These are phyloP conservation scores for Verticillium tricorpus DNA, from an alignment of 2,329 filamentous ascomycete species.

Conservation along the genomic window DNA sequence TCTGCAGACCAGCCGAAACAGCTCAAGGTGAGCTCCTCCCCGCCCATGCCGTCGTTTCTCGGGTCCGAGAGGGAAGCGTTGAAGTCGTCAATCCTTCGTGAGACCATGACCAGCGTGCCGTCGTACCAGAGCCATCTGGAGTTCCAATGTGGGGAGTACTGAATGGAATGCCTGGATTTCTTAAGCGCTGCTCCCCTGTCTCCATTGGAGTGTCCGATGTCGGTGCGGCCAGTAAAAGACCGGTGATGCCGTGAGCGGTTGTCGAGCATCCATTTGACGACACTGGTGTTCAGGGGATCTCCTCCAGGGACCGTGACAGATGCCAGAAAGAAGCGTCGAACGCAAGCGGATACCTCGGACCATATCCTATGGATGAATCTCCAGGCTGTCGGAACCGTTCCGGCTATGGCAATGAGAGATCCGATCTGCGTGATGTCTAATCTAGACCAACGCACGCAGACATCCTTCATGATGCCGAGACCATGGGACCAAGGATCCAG, in stretches of 20 bases:
- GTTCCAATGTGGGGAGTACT: slow-evolving; percentile 41
- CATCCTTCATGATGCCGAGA: slow-evolving; percentile 28
- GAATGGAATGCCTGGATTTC: slow-evolving; percentile 34
- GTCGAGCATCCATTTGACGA: slow-evolving; percentile 39
- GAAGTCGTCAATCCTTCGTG: slow-evolving; percentile 34
- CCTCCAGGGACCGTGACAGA: slow-evolving; percentile 37
- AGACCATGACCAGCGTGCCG: slow-evolving; percentile 38
- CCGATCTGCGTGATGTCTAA: slow-evolving; percentile 41
- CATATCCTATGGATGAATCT: slow-evolving; percentile 29
- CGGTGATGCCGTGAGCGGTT: slow-evolving; percentile 33
- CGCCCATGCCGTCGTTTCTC: slow-evolving; percentile 39
- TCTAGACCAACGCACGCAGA: slow-evolving; percentile 35
- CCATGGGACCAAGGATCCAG: slow-evolving; percentile 25
- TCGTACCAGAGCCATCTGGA: slow-evolving; percentile 45
- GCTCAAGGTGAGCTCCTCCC: slow-evolving; percentile 42
- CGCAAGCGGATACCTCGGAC: slow-evolving; percentile 32
- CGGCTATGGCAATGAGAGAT: slow-evolving; percentile 38
- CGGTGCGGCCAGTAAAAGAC: slow-evolving; percentile 39
- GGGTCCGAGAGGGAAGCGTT: slow-evolving; percentile 31
- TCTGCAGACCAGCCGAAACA: slow-evolving; percentile 46
- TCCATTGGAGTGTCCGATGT: slow-evolving; percentile 23
- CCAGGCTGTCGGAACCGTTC: slow-evolving; percentile 35
- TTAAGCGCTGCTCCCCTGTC: slow-evolving; percentile 35
- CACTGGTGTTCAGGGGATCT: slow-evolving; percentile 39
- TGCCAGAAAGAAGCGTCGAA: slow-evolving; percentile 37